A percentile compares a stretch with the other conserved stretches of the same genome.
These are phyloP conservation scores for Pythium apleroticum DNA, from an alignment of 352 stramenopile genomes.

Conservation along the genomic window DNA sequence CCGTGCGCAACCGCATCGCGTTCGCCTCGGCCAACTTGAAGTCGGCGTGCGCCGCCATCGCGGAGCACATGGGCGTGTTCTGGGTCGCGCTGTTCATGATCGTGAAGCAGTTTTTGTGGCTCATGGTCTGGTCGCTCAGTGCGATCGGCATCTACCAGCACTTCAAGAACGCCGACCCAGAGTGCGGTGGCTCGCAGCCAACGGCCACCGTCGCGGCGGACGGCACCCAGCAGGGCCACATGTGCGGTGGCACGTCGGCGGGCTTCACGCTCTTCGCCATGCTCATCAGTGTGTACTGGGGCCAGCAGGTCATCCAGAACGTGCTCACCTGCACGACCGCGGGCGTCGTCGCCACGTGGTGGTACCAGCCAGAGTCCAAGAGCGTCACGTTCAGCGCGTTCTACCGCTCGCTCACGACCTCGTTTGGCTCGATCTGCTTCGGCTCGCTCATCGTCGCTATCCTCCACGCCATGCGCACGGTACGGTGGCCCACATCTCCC, in stretches of 20 bases:
- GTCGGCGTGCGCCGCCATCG: slow-evolving; percentile 57
- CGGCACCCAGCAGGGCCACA: slow-evolving; percentile 20
- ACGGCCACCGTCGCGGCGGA: slow-evolving; percentile 1
- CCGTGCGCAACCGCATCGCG: slow-evolving; percentile 75
- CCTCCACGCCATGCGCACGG: slow-evolving; percentile 74
- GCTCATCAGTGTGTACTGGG: slow-evolving; percentile 84
- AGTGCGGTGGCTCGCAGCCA: slow-evolving; percentile 50
- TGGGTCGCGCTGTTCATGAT: slow-evolving; percentile 62
- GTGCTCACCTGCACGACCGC: slow-evolving; percentile 80
- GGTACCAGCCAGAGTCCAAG: slow-evolving; percentile 69
- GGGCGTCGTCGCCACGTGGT: slow-evolving; percentile 81
- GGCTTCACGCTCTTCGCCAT: slow-evolving; percentile 76
- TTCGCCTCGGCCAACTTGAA: slow-evolving; percentile 85
- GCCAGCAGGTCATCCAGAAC: slow-evolving; percentile 84
- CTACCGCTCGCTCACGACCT: slow-evolving; percentile 80
- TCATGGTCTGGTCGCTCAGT: slow-evolving; percentile 68
- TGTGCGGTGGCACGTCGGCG: slow-evolving; percentile 62
- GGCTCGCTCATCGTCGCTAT: slow-evolving; percentile 78
- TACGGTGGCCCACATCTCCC: slow-evolving; percentile 31
- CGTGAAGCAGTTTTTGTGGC: slow-evolving; percentile 72
- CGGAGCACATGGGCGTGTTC: slow-evolving; percentile 63
- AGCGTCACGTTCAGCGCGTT: slow-evolving; percentile 64
- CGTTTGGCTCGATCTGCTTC: slow-evolving; percentile 88
- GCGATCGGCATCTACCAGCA: slow-evolving; percentile 72
- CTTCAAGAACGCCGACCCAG: slow-evolving; percentile 62